Evolutionary conservation across 495 filamentous ascomycete species (phyloP).

Genomic region (Symbiotaphrina buchneri): DNA sequence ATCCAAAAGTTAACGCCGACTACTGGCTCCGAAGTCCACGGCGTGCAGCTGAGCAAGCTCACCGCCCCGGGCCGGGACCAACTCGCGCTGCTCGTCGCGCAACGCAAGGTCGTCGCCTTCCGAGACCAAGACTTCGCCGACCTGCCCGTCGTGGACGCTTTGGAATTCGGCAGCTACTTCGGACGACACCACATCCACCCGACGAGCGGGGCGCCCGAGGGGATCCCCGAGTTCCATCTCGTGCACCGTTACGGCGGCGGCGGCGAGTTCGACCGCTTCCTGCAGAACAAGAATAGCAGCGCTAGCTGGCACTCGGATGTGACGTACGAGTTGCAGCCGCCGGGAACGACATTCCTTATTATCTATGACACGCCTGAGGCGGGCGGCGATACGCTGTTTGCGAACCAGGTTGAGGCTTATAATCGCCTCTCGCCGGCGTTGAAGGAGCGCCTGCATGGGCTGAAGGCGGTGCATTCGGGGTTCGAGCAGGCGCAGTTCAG

Average conservation of each 20-base stretch:
- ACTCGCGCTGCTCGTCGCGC: conserved; percentile 54
- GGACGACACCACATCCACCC: conserved; percentile 72
- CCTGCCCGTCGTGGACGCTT: conserved; percentile 42
- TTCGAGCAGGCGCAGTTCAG: conserved; percentile 42
- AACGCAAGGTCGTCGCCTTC: conserved; percentile 63
- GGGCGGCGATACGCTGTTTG: conserved; percentile 64
- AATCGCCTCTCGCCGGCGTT: conserved; percentile 50
- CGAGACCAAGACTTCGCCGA: conserved; percentile 57
- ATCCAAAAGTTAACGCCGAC: conserved; percentile 41
- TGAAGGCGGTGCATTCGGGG: conserved; percentile 57
- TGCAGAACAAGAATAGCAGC: conserved; percentile 39
- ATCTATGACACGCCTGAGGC: conserved; percentile 52
- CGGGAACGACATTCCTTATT: conserved; percentile 66
- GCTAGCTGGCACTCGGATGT: conserved; percentile 70
- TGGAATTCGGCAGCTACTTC: conserved; percentile 58
- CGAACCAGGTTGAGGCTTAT: conserved; percentile 53
- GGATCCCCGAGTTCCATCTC: conserved; percentile 53
- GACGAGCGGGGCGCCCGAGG: conserved; percentile 45
- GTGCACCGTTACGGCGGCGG: conserved; percentile 48
- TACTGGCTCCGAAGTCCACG: conserved; percentile 56
- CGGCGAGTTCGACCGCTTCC: conserved; percentile 32
- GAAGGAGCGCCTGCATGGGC: conserved; percentile 47
- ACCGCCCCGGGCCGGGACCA: conserved; percentile 50
- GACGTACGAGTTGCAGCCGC: conserved; percentile 65
- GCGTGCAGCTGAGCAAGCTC: conserved; percentile 51